Evolutionary conservation across 805 yeast genomes (phyloP).

Genomic region (Zygoascus flipseniorum): DNA sequence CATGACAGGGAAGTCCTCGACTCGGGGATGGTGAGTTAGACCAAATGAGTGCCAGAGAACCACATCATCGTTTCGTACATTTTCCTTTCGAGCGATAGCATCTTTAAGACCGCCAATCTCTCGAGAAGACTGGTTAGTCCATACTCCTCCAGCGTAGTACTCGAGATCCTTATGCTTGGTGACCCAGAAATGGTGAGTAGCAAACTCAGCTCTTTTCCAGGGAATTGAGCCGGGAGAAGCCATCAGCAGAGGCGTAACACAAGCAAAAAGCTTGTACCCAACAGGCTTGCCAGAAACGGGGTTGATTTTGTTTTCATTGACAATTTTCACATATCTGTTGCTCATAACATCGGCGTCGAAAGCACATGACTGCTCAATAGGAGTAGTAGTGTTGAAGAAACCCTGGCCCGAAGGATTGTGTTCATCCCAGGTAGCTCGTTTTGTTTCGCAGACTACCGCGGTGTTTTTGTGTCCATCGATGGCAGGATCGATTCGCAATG

Average conservation of each 20-base stretch:
- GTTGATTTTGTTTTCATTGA: slow-evolving; percentile 65
- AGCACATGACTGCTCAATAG: slow-evolving; percentile 61
- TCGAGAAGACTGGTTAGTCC: slow-evolving; percentile 66
- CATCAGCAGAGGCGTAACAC: slow-evolving; percentile 69
- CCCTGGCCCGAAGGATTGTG: slow-evolving; percentile 65
- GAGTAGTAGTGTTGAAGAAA: slow-evolving; percentile 52
- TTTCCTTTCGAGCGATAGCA: slow-evolving; percentile 53
- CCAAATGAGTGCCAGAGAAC: slow-evolving; percentile 80
- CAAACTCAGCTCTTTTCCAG: slow-evolving; percentile 62
- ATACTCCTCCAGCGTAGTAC: slow-evolving; percentile 75
- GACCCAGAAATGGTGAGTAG: slow-evolving; percentile 76
- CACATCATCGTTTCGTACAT: slow-evolving; percentile 63
- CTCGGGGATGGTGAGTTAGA: slow-evolving; percentile 73
- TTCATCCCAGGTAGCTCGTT: slow-evolving; percentile 47
- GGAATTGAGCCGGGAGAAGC: slow-evolving; percentile 60
- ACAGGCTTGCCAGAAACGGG: slow-evolving; percentile 66
- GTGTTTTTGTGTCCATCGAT: slow-evolving; percentile 70
- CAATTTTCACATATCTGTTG: slow-evolving; percentile 65
- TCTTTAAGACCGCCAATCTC: slow-evolving; percentile 68
- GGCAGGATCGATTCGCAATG: slow-evolving; percentile 76
- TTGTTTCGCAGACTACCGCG: slow-evolving; percentile 61
- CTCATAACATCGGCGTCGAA: slow-evolving; percentile 71
- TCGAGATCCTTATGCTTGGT: slow-evolving; percentile 68
- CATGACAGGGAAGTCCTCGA: slow-evolving; percentile 87
- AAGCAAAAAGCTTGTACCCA: slow-evolving; percentile 68